These are phyloP conservation scores for Vitis rotundifolia DNA, from an alignment of 164 flowering plant species.

Conservation along the genomic window DNA sequence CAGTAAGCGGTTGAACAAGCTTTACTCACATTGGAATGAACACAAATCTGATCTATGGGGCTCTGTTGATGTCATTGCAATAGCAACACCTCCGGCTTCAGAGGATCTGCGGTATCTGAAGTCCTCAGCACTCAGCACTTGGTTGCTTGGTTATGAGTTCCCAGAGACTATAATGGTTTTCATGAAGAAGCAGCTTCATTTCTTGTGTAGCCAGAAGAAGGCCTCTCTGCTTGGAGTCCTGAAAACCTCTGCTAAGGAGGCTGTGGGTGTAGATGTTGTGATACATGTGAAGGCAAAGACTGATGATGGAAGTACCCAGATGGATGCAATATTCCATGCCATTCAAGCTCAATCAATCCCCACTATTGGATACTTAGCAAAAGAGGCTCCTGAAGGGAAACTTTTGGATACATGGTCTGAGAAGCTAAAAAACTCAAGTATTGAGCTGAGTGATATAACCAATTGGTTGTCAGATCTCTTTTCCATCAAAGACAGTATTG, in stretches of 20 bases:
- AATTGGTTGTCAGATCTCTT: constrained; percentile 70
- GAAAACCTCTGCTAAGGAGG: constrained; percentile 48
- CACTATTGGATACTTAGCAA: constrained; percentile 61
- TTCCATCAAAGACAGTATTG: constrained; percentile 64
- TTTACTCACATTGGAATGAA: constrained; percentile 66
- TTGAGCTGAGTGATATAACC: constrained; percentile 55
- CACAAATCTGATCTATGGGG: constrained; percentile 56
- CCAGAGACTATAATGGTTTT: constrained; percentile 88
- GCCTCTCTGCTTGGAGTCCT: constrained; percentile 60
- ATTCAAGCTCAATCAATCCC: constrained; percentile 35
- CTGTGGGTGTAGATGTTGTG: constrained; percentile 49
- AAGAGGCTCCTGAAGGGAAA: constrained; percentile 77
- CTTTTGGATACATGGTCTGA: constrained; percentile 71
- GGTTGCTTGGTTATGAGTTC: constrained; percentile 84
- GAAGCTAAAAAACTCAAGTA: constrained; percentile 41
- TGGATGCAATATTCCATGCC: constrained; percentile 46
- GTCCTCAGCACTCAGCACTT: constrained; percentile 71
- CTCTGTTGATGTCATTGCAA: constrained; percentile 41
- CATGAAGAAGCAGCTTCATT: constrained; percentile 59
- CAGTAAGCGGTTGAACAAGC: constrained; percentile 39
- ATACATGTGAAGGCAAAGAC: constrained; percentile 70
- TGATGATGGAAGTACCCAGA: constrained; percentile 58
- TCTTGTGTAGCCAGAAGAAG: constrained; percentile 75
- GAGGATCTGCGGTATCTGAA: constrained; percentile 76
- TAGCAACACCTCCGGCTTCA: constrained; percentile 78